Conservation (phyloP, 2,329 filamentous ascomycete genomes). For the Colletotrichum gloeosporioides region DNA sequence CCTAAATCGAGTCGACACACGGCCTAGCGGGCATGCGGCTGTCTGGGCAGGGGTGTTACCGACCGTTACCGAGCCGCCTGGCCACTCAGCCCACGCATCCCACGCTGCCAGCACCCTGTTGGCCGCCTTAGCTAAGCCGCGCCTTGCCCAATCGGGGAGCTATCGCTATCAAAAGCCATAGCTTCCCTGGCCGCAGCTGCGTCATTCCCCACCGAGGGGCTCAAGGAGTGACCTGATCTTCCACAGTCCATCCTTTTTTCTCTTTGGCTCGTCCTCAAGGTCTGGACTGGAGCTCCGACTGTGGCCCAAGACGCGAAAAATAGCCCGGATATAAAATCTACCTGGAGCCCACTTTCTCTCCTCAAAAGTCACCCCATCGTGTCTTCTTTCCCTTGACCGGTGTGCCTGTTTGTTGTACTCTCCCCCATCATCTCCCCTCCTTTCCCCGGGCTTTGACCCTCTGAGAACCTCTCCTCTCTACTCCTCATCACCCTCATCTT, state of each 20-base stretch:
- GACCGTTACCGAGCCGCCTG: conserved; percentile 12
- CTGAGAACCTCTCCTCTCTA: neutral
- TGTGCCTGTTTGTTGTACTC: neutral
- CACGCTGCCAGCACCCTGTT: neutral
- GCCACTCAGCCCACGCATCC: neutral
- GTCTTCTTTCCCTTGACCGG: neutral
- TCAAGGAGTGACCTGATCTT: conserved; percentile 21
- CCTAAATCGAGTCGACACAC: neutral
- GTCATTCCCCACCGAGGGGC: conserved; percentile 23
- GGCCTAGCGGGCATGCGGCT: conserved; percentile 14
- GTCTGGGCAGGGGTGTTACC: neutral
- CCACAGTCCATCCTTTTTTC: neutral
- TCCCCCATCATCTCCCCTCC: neutral
- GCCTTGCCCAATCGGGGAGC: neutral
- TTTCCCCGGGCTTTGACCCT: neutral
- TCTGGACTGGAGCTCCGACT: neutral
- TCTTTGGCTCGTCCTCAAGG: neutral
- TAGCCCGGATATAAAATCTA: neutral
- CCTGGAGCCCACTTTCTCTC: neutral
- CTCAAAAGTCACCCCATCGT: neutral
- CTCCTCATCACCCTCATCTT: neutral
- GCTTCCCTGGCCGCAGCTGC: conserved; percentile 3
- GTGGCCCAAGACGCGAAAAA: neutral
- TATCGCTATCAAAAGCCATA: neutral
- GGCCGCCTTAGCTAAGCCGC: neutral